Percentiles rank a stretch among this genome's conserved stretches.
phyloP scores from a whole-genome alignment of 768 basidiomycete species.

The Neoboletus brunneissimus region DNA sequence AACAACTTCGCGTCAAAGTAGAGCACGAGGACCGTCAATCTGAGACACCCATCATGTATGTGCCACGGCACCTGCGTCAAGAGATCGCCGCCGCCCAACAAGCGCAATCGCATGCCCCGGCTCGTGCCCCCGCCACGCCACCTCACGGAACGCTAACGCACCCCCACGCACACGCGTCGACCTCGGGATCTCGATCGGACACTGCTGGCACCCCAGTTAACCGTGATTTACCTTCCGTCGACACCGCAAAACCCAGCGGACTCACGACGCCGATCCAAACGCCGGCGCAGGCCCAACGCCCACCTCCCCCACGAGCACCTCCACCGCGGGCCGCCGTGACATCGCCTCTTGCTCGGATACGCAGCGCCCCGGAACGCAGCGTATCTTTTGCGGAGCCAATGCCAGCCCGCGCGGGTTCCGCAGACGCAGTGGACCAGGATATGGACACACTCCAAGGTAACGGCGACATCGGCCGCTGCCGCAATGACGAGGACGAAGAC shows the following conservation, averaged over 20 bases:
- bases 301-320: conserved; percentile 10
- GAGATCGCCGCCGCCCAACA: conserved; percentile 14
- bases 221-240: not conserved
- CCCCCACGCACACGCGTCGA: too few species aligned
- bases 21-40: conserved; percentile 11
- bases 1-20: conserved; percentile 16
- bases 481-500: conserved; percentile 30
- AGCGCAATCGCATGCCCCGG: too few species aligned
- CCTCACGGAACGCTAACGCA: too few species aligned
- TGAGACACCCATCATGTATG: conserved; percentile 29
- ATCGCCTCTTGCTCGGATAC: conserved; percentile 13
- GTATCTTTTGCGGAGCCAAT: conserved; percentile 8
- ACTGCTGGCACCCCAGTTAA: not conserved
- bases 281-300: conserved; percentile 32
- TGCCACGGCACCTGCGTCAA: conserved; percentile 42
- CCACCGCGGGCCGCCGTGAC: conserved; percentile 3
- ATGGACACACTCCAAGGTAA: not conserved
- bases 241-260: conserved; percentile 12
- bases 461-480: conserved; percentile 24
- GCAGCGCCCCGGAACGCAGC: conserved; percentile 11
- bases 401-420: not conserved
- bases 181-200: too few species aligned
- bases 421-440: conserved; percentile 1
- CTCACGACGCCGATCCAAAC: conserved; percentile 38
- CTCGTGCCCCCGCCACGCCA: too few species aligned